A percentile compares a stretch with the other conserved stretches of the same genome.
Evolutionary conservation across 345 rosid genomes (phyloP).

Genomic region (Arabidopsis suecica): DNA sequence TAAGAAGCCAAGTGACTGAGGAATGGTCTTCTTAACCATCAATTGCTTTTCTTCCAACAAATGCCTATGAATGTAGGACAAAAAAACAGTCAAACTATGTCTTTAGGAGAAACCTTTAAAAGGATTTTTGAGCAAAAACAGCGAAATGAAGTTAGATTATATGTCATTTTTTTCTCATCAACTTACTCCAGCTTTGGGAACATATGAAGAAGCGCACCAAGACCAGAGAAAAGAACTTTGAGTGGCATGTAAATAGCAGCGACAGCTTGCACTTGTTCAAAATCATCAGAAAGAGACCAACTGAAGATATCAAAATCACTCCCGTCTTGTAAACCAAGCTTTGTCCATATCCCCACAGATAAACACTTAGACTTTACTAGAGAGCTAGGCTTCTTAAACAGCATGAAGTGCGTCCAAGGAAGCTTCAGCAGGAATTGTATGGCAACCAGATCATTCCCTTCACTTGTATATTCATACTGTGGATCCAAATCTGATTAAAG

Average conservation of each 20-base stretch:
- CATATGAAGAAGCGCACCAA: constrained; percentile 53
- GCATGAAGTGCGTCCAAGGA: constrained; percentile 71
- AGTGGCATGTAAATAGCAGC: constrained; percentile 75
- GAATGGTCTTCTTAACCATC: constrained; percentile 67
- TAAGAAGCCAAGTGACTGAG: constrained; percentile 74
- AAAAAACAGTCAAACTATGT: constrained; percentile 30
- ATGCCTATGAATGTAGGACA: constrained; percentile 53
- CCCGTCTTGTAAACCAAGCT: constrained; percentile 62
- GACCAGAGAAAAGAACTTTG: constrained; percentile 65
- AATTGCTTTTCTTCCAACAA: constrained; percentile 62
- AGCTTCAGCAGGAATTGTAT: constrained; percentile 66
- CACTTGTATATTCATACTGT: constrained; percentile 47
- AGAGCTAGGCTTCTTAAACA: constrained; percentile 52
- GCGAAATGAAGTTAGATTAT: constrained; percentile 19
- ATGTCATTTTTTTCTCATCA: constrained; percentile 19
- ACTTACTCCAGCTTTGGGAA: constrained; percentile 83
- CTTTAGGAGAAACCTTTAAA: background rate
- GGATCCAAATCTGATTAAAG: constrained; percentile 49
- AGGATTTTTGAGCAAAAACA: constrained; percentile 21
- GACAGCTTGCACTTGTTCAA: constrained; percentile 79
- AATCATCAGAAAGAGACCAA: constrained; percentile 70
- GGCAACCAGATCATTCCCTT: constrained; percentile 47
- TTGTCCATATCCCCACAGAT: constrained; percentile 72
- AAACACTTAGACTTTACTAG: constrained; percentile 62
- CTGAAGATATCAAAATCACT: constrained; percentile 65